Base-by-base conservation (phyloP, 2,329 filamentous ascomycete genomes). In the Pseudogymnoascus sp. region DNA sequence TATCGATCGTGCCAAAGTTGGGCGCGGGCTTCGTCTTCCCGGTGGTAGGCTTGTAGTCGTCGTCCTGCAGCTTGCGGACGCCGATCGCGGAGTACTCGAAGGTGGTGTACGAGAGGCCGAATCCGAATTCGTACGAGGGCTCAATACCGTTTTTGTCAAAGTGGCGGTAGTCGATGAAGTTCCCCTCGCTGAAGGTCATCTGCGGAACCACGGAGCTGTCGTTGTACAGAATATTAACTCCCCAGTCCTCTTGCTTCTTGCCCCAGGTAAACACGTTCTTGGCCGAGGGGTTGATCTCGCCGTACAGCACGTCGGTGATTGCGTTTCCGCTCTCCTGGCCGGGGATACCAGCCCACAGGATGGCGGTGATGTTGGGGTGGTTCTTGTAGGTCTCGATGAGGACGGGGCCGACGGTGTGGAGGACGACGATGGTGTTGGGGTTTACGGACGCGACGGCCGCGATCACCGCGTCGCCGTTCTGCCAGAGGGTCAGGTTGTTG, bases 401-500 rank as follows among this genome's bases (percentile, higher is more conserved):
- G 4, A 96, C 89, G 0, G 93, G 86, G 0, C 92, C 92, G 3
- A 88, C 84, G 1, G 89, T 91, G 78, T 97, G 93, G 64, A 97
- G 88, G 64, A 97, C 85, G 15, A 97, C 90, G 65, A 97, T 88
- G 11, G 92, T 96, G 81, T 97, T 96, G 78, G 88, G 86, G 80
- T 88, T 93, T 66, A 86, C 73, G 7, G 86, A 81, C 0, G 91
- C 87, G 10, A 96, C 90, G 59, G 89, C 91, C 75, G 89, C 83
- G 76, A 97, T 89, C 63, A 97, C 77, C 0, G 83, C 81, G 62
- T 97, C 91, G 42, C 91, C 93, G 64, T 87, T 83, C 65, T 88
- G 82, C 93, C 93, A 97, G 0, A 96, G 80, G 0, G 92, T 96
- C 38, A 99, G 80, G 77, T 99, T 97, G 71, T 93, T 92, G 62